Conservation (phyloP, 345 rosid species). For the Mangifera indica region DNA sequence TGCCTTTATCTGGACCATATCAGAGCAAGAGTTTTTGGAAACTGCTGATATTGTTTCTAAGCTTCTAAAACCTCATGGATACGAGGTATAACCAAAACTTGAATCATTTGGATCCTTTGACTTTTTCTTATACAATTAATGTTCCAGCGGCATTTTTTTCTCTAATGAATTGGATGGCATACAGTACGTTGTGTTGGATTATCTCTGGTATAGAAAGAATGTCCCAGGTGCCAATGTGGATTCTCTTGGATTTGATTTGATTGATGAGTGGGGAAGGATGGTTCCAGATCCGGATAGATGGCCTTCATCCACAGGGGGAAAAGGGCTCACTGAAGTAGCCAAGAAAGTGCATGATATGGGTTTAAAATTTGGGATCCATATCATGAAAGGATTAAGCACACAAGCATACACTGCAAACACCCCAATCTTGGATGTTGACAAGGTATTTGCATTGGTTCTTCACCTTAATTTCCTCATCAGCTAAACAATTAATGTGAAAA, state of each 20-base stretch:
- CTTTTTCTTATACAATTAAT: not conserved
- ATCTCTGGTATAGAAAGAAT: conserved; percentile 82
- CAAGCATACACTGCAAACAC: conserved; percentile 81
- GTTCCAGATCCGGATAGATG: conserved; percentile 79
- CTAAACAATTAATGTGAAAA: not conserved
- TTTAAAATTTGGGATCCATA: conserved; percentile 86
- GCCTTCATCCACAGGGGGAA: conserved; percentile 80
- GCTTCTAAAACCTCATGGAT: conserved; percentile 63
- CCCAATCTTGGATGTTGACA: conserved; percentile 54
- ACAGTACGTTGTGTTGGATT: conserved; percentile 89
- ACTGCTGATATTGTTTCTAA: conserved; percentile 57
- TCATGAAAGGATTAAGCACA: conserved; percentile 84
- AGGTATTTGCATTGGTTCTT: conserved; percentile 51
- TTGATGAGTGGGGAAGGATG: conserved; percentile 87
- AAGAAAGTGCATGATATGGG: conserved; percentile 72
- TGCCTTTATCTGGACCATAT: conserved; percentile 78
- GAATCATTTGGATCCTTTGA: not conserved
- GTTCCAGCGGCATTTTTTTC: not conserved
- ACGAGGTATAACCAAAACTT: conserved; percentile 48
- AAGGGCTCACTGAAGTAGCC: conserved; percentile 71
- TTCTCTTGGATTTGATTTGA: conserved; percentile 78
- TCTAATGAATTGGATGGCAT: conserved; percentile 1
- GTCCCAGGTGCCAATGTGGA: conserved; percentile 65
- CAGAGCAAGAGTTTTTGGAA: conserved; percentile 73
- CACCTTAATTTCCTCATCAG: not conserved